Conservation (phyloP, 1,139 yeast species). For the Saccharomyces hybrid region DNA sequence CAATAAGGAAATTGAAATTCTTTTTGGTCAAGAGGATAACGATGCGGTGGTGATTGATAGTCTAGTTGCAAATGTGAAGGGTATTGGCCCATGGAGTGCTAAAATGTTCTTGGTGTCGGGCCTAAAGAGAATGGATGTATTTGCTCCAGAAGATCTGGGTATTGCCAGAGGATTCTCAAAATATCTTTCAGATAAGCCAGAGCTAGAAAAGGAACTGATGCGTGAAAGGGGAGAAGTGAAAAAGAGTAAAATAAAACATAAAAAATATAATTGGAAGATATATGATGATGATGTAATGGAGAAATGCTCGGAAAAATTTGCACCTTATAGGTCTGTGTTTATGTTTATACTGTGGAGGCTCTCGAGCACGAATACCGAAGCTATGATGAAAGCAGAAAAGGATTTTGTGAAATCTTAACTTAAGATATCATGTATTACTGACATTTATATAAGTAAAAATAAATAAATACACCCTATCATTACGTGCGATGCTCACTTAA, state of each 20-base stretch:
- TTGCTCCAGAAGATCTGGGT: constrained; percentile 76
- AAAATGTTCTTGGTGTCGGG: constrained; percentile 79
- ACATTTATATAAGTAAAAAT: background rate
- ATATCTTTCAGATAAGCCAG: constrained; percentile 53
- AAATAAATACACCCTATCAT: constrained; percentile 1
- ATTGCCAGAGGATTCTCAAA: constrained; percentile 71
- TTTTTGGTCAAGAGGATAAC: constrained; percentile 32
- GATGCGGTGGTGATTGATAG: constrained; percentile 46
- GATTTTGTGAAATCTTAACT: constrained; percentile 15
- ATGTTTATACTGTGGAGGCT: constrained; percentile 74
- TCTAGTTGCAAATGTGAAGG: constrained; percentile 53
- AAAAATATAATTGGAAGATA: constrained; percentile 48
- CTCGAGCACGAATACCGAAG: constrained; percentile 50
- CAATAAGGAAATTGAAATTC: constrained; percentile 37
- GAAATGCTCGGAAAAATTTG: constrained; percentile 47
- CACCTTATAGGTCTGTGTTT: constrained; percentile 61
- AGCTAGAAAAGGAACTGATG: constrained; percentile 39
- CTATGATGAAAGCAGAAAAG: constrained; percentile 31
- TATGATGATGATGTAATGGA: constrained; percentile 52
- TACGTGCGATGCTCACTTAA: background rate
- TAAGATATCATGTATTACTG: background rate
- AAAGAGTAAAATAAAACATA: constrained; percentile 33
- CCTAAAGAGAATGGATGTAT: constrained; percentile 56
- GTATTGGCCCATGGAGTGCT: constrained; percentile 87
- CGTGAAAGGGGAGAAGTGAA: constrained; percentile 27